Conservation (phyloP, 2,329 filamentous ascomycete genomes). For the Trichocomaceae sp. region DNA sequence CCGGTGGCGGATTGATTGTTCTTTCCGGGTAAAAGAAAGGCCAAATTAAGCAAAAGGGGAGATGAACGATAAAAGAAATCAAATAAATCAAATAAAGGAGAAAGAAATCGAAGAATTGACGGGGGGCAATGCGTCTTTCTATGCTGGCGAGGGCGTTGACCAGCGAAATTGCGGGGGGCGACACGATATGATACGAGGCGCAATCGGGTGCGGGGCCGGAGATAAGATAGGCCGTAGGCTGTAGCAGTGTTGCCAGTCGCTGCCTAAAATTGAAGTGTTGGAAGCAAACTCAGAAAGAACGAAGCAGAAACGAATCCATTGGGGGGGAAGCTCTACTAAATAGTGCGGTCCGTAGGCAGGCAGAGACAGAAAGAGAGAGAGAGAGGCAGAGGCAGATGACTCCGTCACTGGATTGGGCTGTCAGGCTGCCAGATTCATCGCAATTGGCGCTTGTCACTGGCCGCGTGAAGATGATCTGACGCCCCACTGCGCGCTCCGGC, state of each 20-base stretch:
- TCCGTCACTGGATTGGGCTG: slow-evolving; percentile 9
- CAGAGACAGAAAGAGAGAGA: background rate
- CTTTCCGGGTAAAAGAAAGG: background rate
- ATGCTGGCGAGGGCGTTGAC: background rate
- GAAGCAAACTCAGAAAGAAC: too few relatives aligned
- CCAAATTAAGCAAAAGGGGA: background rate
- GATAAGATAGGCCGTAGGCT: slow-evolving; percentile 2
- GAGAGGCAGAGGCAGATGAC: background rate
- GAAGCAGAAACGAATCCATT: background rate
- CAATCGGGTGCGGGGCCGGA: slow-evolving; percentile 4
- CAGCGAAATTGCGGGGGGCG: slow-evolving; percentile 6
- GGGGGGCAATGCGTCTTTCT: background rate
- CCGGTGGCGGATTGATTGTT: background rate
- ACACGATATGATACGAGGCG: slow-evolving; percentile 3
- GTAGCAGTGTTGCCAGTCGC: background rate
- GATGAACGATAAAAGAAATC: too few relatives aligned
- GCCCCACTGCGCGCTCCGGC: background rate
- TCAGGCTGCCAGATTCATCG: slow-evolving; percentile 8
- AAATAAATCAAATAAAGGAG: too few relatives aligned
- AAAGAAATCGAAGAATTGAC: background rate
- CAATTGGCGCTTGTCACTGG: slow-evolving; percentile 3
- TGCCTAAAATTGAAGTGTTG: background rate
- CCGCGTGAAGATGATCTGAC: slow-evolving; percentile 6
- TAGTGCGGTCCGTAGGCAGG: background rate
- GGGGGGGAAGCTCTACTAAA: background rate